A percentile compares a stretch with the other conserved stretches of the same genome.
Evolutionary conservation across 2,329 filamentous ascomycete genomes (phyloP).

Genomic region (Diaporthe sp.): DNA sequence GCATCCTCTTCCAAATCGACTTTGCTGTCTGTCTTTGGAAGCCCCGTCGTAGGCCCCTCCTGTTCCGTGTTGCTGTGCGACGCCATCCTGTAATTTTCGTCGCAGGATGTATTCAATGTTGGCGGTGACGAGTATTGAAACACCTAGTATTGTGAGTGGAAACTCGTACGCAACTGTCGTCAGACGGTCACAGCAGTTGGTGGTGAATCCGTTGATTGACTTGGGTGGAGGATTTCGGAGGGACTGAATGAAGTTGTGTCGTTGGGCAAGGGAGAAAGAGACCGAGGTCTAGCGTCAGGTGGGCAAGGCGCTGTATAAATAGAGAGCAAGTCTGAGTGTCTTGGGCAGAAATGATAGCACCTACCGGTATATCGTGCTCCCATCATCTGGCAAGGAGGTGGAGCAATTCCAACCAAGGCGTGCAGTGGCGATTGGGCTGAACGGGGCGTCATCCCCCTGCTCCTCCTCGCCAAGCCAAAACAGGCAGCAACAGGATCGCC

Average conservation of each 20-base stretch:
- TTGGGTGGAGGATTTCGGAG: too few relatives aligned
- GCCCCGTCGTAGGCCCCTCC: not conserved
- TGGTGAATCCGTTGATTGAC: not conserved
- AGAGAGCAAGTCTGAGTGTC: too few relatives aligned
- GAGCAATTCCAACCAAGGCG: not conserved
- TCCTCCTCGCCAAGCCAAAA: too few relatives aligned
- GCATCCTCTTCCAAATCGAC: not conserved
- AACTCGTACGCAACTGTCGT: not conserved
- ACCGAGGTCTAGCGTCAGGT: too few relatives aligned
- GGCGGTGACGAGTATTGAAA: not conserved
- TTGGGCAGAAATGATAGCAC: too few relatives aligned
- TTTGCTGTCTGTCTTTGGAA: not conserved
- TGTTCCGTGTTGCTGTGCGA: not conserved
- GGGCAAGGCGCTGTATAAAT: too few relatives aligned
- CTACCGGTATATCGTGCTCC: too few relatives aligned
- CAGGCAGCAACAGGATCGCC: too few relatives aligned
- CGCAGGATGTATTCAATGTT: not conserved
- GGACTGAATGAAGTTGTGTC: too few relatives aligned
- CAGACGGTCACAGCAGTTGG: not conserved
- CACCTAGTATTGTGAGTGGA: not conserved
- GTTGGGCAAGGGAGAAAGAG: too few relatives aligned
- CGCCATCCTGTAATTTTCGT: constrained; percentile 3
- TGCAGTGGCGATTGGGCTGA: not conserved
- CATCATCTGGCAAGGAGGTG: too few relatives aligned
- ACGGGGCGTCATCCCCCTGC: too few relatives aligned